Conservation (phyloP, 805 yeast species). For the Yarrowia sp. region DNA sequence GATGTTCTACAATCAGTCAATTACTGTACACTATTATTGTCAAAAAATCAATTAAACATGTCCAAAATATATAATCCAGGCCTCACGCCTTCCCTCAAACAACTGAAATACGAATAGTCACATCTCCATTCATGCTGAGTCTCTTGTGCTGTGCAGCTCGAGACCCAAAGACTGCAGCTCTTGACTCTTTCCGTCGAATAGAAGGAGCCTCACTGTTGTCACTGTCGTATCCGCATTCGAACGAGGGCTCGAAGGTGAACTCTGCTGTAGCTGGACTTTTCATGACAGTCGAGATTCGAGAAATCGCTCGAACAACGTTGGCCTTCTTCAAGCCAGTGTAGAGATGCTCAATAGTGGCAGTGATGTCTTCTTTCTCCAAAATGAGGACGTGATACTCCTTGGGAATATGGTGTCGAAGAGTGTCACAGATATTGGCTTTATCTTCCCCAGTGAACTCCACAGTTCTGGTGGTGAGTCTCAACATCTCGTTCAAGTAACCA, state of each 20-base stretch:
- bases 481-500: background rate
- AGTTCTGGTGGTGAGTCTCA: background rate
- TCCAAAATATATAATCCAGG: too few species aligned
- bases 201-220: constrained; percentile 25
- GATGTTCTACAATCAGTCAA: too few species aligned
- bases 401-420: background rate
- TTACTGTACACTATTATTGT: too few species aligned
- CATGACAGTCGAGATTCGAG: background rate
- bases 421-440: background rate
- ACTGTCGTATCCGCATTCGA: constrained; percentile 15
- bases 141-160: background rate
- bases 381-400: constrained; percentile 8
- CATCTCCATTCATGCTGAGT: background rate
- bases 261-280: background rate
- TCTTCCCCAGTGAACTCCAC: constrained; percentile 1
- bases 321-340: constrained; percentile 7
- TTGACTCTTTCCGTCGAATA: constrained; percentile 9
- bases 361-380: background rate
- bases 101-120: constrained; percentile 10
- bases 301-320: background rate
- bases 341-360: background rate
- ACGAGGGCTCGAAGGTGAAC: background rate
- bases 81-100: background rate
- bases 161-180: background rate
- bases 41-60: too few species aligned